Base-by-base conservation (phyloP, 1,139 yeast genomes). In the Ashbya aceris region DNA sequence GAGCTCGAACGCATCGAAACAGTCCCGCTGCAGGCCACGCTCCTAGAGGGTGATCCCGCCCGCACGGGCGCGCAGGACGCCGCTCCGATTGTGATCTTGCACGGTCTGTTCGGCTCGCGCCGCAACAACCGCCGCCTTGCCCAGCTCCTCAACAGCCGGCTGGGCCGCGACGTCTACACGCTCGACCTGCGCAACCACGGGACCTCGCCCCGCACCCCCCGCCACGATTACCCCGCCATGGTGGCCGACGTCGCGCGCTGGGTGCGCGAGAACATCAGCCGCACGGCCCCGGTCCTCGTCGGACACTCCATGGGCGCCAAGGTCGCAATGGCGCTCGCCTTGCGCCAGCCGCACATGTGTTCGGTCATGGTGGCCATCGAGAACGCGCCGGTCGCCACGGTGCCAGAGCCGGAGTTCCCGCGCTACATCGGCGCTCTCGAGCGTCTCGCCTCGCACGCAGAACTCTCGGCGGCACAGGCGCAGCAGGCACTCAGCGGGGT, bases 251-350 rank as follows among this genome's bases (percentile, higher is more conserved):
- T 91, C 20, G 87, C 80, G 55, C 55, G 64, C 29, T 91, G 89
- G 58, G 71, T 87, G 11, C 54, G 55, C 1, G 73, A 71, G 4
- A 44, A 45, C 11, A 43, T 51, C 8, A 5, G n/a, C 11, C 10
- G 9, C 20, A 5, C n/a, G 12, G 13, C 37, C 11, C 84, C 93
- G 0, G 76, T 85, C 13, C 50, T 91, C 17, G 70, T 91, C 23
- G 98, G 98, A 1, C 97, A 89, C 62, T 87, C 96, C 0, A 87
- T 91, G 96, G 98, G 98, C 6, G 97, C 96, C 8, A 91, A 91
- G 57, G 74, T 89, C 0, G 96, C 83, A 3, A 89, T 91, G 97
- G 86, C 91, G 0, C 69, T 84, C 4, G 81, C 89, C 0, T 67
- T 91, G 47, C 70, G 86, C 40, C 68, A 76, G 20, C 94, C 94